Conservation (phyloP, 1,284 basidiomycete species). For the Leccinum fallax region DNA sequence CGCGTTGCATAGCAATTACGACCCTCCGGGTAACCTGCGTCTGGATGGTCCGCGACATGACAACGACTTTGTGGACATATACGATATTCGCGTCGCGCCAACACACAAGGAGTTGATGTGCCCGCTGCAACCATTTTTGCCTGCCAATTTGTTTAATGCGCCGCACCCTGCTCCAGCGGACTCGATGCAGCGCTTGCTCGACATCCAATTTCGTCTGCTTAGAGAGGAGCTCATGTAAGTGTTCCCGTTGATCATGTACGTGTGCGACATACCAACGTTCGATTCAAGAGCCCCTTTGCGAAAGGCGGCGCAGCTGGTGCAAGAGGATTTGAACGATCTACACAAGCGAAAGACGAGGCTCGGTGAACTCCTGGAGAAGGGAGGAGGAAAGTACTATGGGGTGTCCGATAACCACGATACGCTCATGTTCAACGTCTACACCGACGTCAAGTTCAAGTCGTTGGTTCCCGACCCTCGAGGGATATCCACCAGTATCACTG, state of each 20-base stretch:
- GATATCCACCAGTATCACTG: conserved; percentile 44
- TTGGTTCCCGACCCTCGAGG: conserved; percentile 50
- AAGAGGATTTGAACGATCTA: conserved; percentile 42
- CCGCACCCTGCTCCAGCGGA: conserved; percentile 58
- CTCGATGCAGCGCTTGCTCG: conserved; percentile 64
- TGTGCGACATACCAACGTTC: background rate
- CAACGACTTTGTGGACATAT: conserved; percentile 62
- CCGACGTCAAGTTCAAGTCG: conserved; percentile 45
- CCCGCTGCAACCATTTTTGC: conserved; percentile 51
- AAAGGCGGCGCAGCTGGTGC: conserved; percentile 47
- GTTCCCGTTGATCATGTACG: background rate
- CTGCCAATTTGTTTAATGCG: conserved; percentile 56
- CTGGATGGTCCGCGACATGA: conserved; percentile 60
- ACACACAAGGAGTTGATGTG: conserved; percentile 62
- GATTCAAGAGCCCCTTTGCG: conserved; percentile 51
- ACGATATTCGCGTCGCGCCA: conserved; percentile 60
- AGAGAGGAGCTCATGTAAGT: conserved; percentile 68
- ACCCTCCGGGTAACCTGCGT: conserved; percentile 56
- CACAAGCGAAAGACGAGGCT: conserved; percentile 34
- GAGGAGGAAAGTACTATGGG: conserved; percentile 51
- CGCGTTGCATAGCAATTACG: conserved; percentile 46
- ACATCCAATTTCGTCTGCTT: conserved; percentile 70
- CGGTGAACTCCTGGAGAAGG: conserved; percentile 39
- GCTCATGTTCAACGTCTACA: conserved; percentile 60
- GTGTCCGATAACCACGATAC: conserved; percentile 41